Evolutionary conservation across 2,329 filamentous ascomycete species (phyloP), one percentile per base, ranked within the genome.

Genomic region (Sordariomycetes sp.): DNA sequence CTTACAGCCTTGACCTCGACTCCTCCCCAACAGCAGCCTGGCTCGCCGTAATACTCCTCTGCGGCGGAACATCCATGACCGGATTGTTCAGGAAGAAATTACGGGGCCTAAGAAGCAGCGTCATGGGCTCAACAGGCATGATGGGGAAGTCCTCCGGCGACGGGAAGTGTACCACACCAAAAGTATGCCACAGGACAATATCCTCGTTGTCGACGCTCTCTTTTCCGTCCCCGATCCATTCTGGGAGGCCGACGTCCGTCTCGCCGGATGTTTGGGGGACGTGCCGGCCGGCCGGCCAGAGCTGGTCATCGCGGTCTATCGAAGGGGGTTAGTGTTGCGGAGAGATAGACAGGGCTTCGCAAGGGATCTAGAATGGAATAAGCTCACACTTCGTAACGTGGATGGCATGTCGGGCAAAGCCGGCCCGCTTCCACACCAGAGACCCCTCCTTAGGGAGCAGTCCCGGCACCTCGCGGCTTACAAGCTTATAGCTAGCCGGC

Each of bases 141-240:
- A 96, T 78, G 35, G 91, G 91, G 74, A 89, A 96, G 70, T 96
- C 91, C 67, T 96, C 91, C 0, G 90, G 90, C 0, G 87, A 76
- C 0, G 91, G 90, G 75, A 96, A 92, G 68, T 96, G 91, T 0
- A 87, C 92, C 36, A 96, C 77, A 39, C 91, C 91, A 65, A 96
- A 96, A 0, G 90, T 95, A 72, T 96, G 90, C 90, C 90, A 96
- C n/a, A 96, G 79, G 1, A 96, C 90, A 34, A 96, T 74, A 67
- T 96, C 89, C 1, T 84, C 88, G 74, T 96, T 87, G 57, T 87
- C 87, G 62, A 95, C 84, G 22, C 12, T 50, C 12, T 50, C 20
- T 2, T 24, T 50, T 20, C 45, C 45, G 45, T 50, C 45, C 8
- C 45, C 45, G n/a, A 50, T 24, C 45, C 45, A 50, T 10, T 50